phyloP scores from a whole-genome alignment of 208 protist genomes.

The Crithidia brevicula region DNA sequence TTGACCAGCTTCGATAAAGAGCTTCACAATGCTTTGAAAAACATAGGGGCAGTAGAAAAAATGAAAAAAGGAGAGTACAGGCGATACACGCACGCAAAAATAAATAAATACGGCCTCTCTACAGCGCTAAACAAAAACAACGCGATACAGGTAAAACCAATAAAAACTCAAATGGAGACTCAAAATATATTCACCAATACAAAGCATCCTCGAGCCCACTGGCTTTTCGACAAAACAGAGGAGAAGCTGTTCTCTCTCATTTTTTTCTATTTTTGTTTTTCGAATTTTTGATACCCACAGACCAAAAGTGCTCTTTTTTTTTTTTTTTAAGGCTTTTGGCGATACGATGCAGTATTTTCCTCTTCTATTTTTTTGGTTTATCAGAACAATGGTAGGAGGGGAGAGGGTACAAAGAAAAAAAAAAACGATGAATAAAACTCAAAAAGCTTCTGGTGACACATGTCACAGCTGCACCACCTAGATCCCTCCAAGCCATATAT shows the following conservation, averaged over 20 bases:
- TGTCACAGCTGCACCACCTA: too few relatives aligned
- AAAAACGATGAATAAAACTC: too few relatives aligned
- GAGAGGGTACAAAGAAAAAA: too few relatives aligned
- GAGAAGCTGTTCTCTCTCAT: neutral
- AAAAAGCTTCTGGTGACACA: too few relatives aligned
- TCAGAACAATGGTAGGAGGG: too few relatives aligned
- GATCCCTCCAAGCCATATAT: too few relatives aligned
- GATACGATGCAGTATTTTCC: too few relatives aligned
- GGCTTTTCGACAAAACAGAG: neutral
- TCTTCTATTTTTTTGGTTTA: too few relatives aligned
- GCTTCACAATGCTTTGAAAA: slow-evolving; percentile 19
- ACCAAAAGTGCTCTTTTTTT: neutral
- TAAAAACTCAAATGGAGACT: too few relatives aligned
- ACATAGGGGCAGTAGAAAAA: slow-evolving; percentile 1
- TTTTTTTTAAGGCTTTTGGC: neutral
- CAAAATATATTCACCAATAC: too few relatives aligned
- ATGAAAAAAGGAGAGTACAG: slow-evolving; percentile 17
- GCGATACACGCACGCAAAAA: slow-evolving; percentile 5
- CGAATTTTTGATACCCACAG: neutral
- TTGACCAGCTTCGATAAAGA: neutral
- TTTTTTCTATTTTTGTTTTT: too few relatives aligned
- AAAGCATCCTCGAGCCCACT: too few relatives aligned
- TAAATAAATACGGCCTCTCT: neutral
- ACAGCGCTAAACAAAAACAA: neutral
- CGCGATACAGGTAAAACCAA: slow-evolving; percentile 13